Conservation (phyloP, 78 protist genomes). For the Dictyostelium purpureum region DNA sequence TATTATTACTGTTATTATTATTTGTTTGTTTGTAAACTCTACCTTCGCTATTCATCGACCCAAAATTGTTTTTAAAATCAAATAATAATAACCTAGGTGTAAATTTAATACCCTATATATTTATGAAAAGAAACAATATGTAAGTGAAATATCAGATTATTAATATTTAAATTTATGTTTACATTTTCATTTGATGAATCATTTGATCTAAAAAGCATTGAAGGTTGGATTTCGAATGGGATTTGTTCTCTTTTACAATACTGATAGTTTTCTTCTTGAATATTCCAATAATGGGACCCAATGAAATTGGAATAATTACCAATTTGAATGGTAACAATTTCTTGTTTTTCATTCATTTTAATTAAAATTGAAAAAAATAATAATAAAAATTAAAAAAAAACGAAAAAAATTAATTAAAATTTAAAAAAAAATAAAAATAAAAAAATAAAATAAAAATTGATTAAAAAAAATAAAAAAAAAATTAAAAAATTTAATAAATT, state of each 20-base stretch:
- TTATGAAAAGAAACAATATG: background rate
- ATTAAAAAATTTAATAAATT: too few relatives aligned
- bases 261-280: slow-evolving; percentile 61
- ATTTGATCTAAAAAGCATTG: slow-evolving; percentile 15
- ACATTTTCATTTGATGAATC: background rate
- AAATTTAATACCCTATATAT: background rate
- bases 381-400: background rate
- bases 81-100: slow-evolving; percentile 55
- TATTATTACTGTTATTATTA: background rate
- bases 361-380: background rate
- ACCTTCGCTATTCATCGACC: slow-evolving; percentile 45
- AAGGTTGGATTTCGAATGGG: slow-evolving; percentile 37
- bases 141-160: background rate
- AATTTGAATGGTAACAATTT: slow-evolving; percentile 42
- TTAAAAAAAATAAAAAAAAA: too few relatives aligned
- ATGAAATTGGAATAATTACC: slow-evolving; percentile 59
- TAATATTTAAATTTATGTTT: background rate
- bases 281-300: slow-evolving; percentile 67
- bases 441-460: too few relatives aligned
- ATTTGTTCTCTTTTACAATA: slow-evolving; percentile 1
- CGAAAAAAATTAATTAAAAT: background rate
- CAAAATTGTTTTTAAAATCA: slow-evolving; percentile 44
- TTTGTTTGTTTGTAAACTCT: background rate
- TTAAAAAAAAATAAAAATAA: too few relatives aligned
- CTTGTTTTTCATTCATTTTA: background rate